Conservation (phyloP, 192 early-diverging fungal genomes). For the Coemansia sp. region DNA sequence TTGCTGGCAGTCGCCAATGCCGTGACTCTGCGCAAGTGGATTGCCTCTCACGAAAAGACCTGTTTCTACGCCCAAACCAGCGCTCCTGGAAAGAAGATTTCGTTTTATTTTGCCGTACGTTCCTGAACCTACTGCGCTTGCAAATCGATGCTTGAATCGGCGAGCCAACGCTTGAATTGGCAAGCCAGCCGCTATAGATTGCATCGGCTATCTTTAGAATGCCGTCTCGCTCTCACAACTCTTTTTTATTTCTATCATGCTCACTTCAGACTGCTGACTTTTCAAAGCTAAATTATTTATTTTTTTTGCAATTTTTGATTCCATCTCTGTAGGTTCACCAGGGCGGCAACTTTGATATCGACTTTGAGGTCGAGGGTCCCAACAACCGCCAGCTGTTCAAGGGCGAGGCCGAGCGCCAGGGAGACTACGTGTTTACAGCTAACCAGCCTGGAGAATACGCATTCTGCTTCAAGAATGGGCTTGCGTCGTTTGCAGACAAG, state of each 20-base stretch:
- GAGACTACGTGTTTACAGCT: slow-evolving; percentile 92
- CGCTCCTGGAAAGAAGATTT: slow-evolving; percentile 82
- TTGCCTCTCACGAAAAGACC: slow-evolving; percentile 84
- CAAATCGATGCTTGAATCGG: no score
- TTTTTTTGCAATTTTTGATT: no score
- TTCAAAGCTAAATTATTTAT: background rate
- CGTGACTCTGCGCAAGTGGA: slow-evolving; percentile 77
- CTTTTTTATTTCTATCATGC: no score
- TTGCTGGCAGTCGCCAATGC: slow-evolving; percentile 49
- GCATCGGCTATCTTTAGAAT: no score
- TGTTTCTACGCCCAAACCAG: slow-evolving; percentile 89
- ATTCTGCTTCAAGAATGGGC: slow-evolving; percentile 95
- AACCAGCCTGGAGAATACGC: slow-evolving; percentile 85
- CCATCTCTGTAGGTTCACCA: slow-evolving; percentile 79
- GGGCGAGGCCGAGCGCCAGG: slow-evolving; percentile 88
- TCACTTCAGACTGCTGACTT: background rate
- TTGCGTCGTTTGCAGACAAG: slow-evolving; percentile 94
- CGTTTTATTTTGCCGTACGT: slow-evolving; percentile 97
- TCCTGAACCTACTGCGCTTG: no score
- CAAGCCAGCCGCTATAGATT: no score
- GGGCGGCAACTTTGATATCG: slow-evolving; percentile 96
- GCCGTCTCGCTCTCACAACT: no score
- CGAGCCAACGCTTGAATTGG: no score
- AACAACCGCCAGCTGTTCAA: slow-evolving; percentile 62
- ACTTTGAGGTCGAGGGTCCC: slow-evolving; percentile 83